Conservation (phyloP, 148 eudicot species). For the Arbutus unedo region DNA sequence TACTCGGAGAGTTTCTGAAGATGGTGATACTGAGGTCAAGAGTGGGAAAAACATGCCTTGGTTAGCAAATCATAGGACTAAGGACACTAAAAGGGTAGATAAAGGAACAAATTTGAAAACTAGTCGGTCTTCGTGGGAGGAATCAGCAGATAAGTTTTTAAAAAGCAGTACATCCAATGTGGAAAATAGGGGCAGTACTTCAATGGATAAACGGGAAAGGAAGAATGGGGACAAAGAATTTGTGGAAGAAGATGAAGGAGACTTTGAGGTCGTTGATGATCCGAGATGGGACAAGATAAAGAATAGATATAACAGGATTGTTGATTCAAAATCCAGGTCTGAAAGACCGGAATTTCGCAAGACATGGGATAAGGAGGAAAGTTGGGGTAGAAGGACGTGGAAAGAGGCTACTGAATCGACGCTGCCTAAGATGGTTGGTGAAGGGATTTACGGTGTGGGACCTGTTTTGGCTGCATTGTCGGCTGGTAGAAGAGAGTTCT, state of each 20-base stretch:
- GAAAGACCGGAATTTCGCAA: constrained; percentile 49
- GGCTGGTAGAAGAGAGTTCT: constrained; percentile 79
- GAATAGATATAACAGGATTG: constrained; percentile 43
- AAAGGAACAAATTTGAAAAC: constrained; percentile 28
- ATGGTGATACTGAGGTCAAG: constrained; percentile 19
- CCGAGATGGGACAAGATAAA: constrained; percentile 77
- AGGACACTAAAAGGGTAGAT: constrained; percentile 28
- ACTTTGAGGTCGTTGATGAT: constrained; percentile 42
- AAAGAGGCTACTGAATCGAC: constrained; percentile 77
- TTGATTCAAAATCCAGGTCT: constrained; percentile 32
- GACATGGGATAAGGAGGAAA: constrained; percentile 57
- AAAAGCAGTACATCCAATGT: constrained; percentile 29
- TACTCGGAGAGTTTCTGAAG: constrained; percentile 28
- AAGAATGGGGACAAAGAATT: constrained; percentile 25
- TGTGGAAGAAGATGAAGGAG: constrained; percentile 48
- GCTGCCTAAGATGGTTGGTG: constrained; percentile 81
- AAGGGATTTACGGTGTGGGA: constrained; percentile 91
- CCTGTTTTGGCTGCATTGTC: constrained; percentile 93
- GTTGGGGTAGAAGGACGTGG: constrained; percentile 77
- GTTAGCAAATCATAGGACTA: constrained; percentile 44
- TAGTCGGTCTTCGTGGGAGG: constrained; percentile 73
- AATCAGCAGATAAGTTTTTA: constrained; percentile 67
- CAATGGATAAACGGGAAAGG: constrained; percentile 27
- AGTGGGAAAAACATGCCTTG: constrained; percentile 58
- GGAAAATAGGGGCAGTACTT: constrained; percentile 27